These are phyloP conservation scores for Leccinum variabile DNA, from an alignment of 1,284 basidiomycete species.

Conservation along the genomic window DNA sequence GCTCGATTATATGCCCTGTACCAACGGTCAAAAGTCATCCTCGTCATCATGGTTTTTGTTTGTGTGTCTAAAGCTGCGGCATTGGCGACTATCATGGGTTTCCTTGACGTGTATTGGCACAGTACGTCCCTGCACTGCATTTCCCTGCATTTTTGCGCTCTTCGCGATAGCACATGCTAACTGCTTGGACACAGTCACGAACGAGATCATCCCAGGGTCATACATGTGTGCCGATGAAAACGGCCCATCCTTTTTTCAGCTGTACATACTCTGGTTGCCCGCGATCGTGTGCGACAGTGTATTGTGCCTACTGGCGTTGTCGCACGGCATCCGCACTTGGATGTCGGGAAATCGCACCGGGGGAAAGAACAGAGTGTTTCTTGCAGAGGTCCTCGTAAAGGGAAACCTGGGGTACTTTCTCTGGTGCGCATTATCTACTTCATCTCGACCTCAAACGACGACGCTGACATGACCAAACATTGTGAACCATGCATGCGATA, in stretches of 20 bases:
- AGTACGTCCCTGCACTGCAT: conserved; percentile 8
- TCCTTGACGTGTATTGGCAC: neutral
- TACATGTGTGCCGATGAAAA: conserved; percentile 19
- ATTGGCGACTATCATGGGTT: neutral
- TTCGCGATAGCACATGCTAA: too few species aligned
- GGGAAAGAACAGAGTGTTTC: neutral
- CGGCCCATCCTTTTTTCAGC: conserved; percentile 11
- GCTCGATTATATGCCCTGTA: conserved; percentile 21
- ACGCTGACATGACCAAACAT: neutral
- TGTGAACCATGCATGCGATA: neutral
- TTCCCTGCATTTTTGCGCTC: too few species aligned
- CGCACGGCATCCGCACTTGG: conserved; percentile 12
- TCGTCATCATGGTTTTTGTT: conserved; percentile 12
- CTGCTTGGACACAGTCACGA: conserved; percentile 5
- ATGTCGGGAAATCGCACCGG: conserved; percentile 1
- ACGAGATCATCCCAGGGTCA: conserved; percentile 11
- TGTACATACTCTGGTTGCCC: conserved; percentile 22
- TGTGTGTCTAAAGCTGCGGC: conserved; percentile 15
- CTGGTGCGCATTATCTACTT: conserved; percentile 15
- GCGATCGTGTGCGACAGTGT: conserved; percentile 10
- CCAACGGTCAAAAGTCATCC: conserved; percentile 9
- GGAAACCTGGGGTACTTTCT: conserved; percentile 22
- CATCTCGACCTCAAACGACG: neutral
- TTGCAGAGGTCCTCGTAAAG: conserved; percentile 16
- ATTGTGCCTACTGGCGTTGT: conserved; percentile 18